Evolutionary conservation across 192 early-diverging fungal species (phyloP).

Genomic region (Rhizophagus clarus): DNA sequence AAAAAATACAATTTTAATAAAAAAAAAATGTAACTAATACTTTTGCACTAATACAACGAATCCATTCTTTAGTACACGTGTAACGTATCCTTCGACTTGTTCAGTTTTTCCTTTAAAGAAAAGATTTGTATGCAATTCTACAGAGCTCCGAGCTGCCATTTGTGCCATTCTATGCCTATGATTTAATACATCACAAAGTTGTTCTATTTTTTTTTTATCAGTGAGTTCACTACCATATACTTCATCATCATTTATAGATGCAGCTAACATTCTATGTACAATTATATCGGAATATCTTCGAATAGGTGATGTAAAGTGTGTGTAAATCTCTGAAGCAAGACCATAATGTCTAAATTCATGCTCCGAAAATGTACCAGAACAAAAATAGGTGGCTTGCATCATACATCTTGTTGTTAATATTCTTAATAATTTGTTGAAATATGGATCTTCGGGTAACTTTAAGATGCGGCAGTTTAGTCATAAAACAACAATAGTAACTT

Average conservation of each 20-base stretch:
- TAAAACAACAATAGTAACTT: neutral
- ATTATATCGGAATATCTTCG: slow-evolving; percentile 95
- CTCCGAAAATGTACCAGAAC: slow-evolving; percentile 73
- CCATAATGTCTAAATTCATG: slow-evolving; percentile 86
- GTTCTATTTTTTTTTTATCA: slow-evolving; percentile 80
- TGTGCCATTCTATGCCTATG: slow-evolving; percentile 96
- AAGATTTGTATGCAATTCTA: slow-evolving; percentile 94
- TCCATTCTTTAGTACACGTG: slow-evolving; percentile 92
- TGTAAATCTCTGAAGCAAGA: slow-evolving; percentile 90
- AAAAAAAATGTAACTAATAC: slow-evolving; percentile 31
- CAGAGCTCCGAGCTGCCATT: slow-evolving; percentile 89
- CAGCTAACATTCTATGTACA: slow-evolving; percentile 85
- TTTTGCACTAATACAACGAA: slow-evolving; percentile 89
- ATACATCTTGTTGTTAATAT: slow-evolving; percentile 93
- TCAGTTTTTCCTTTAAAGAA: slow-evolving; percentile 95
- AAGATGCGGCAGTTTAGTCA: slow-evolving; percentile 36
- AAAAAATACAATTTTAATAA: neutral
- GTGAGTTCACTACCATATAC: slow-evolving; percentile 72
- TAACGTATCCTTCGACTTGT: slow-evolving; percentile 86
- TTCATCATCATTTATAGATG: slow-evolving; percentile 47
- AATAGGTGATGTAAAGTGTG: slow-evolving; percentile 99
- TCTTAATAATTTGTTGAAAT: slow-evolving; percentile 96
- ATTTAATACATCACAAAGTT: slow-evolving; percentile 86
- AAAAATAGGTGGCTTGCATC: slow-evolving; percentile 99
- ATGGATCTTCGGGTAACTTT: slow-evolving; percentile 78